A percentile compares a stretch with the other conserved stretches of the same genome.
These are phyloP conservation scores for Jamesozyma jinghongensis DNA, from an alignment of 805 yeast genomes.

Conservation along the genomic window DNA sequence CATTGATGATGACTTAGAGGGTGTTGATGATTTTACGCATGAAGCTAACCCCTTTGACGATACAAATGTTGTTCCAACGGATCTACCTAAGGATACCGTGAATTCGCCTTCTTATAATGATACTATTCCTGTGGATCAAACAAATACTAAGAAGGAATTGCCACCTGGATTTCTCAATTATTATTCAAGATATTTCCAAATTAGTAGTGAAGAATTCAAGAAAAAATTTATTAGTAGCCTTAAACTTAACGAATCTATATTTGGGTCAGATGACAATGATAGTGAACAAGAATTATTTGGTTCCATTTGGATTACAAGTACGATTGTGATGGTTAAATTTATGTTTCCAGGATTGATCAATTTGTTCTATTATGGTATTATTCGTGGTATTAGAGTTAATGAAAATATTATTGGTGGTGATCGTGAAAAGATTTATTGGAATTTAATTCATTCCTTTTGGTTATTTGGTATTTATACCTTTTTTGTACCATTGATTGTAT, in stretches of 20 bases:
- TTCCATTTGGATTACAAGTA: conserved; percentile 82
- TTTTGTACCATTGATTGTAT: conserved; percentile 43
- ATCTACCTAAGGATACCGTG: background rate
- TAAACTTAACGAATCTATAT: conserved; percentile 13
- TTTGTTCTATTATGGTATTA: conserved; percentile 47
- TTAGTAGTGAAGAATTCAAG: conserved; percentile 11
- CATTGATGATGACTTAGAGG: conserved; percentile 21
- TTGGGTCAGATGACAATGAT: conserved; percentile 22
- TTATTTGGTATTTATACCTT: conserved; percentile 72
- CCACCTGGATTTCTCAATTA: conserved; percentile 22
- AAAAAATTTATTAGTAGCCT: conserved; percentile 8
- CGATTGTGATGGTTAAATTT: conserved; percentile 65
- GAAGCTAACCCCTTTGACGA: conserved; percentile 19
- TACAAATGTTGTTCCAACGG: background rate
- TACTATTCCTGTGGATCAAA: conserved; percentile 1
- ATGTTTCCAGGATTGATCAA: conserved; percentile 56
- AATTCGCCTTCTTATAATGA: conserved; percentile 8
- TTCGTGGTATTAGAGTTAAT: conserved; percentile 28
- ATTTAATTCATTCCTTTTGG: conserved; percentile 58
- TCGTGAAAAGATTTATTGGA: conserved; percentile 51
- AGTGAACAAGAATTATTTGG: conserved; percentile 67
- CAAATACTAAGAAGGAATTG: conserved; percentile 2
- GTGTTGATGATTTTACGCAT: conserved; percentile 21
- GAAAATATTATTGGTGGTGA: conserved; percentile 29
- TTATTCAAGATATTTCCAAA: conserved; percentile 20